Base-by-base conservation (phyloP, 1,139 yeast genomes). In the Blastobotrys buckinghamii region DNA sequence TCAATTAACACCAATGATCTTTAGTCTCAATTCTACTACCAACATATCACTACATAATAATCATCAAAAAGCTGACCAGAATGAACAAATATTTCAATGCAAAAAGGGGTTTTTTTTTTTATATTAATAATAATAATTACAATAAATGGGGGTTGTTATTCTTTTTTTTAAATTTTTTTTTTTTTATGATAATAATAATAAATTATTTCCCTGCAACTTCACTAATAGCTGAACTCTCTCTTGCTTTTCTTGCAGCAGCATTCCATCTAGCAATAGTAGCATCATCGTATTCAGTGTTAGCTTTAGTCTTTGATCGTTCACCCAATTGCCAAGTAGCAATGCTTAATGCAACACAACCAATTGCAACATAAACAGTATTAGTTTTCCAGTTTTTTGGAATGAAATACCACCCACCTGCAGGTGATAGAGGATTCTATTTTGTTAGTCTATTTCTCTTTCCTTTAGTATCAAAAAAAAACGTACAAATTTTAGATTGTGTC, bases 341-440 rank as follows among this genome's bases (percentile, higher is more conserved):
- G 22, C 64, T 61, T 13, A 60, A 59, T 15, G 62, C 65, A 16
- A 65, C 56, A 33, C 65, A 55, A 16, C 70, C 73, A 27, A 63
- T 58, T 16, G 62, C 60, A 29, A 66, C 63, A 45, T 60, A 52
- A 26, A 54, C 50, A 15, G 72, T 63, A 59, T 71, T 71, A 42
- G 63, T 49, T 50, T 60, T 63, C 68, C 71, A 69, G 68, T 72
- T 72, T 59, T 63, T 62, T 33, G 76, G 76, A 39, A 65, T 66
- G 52, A 67, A 67, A 62, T 61, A 71, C 75, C 76, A 71, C 41
- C 75, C 75, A 42, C 74, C 74, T 15, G 71, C 45, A 30, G 71
- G 71, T 44, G 70, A 64, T 63, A 69, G 64, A 10, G 67, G 66
- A 49, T 65, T 62, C 57, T 61, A 44, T 22, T 22, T 34, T 13